Evolutionary conservation across 1,284 basidiomycete species (phyloP).

Genomic region (Naganishia albida): DNA sequence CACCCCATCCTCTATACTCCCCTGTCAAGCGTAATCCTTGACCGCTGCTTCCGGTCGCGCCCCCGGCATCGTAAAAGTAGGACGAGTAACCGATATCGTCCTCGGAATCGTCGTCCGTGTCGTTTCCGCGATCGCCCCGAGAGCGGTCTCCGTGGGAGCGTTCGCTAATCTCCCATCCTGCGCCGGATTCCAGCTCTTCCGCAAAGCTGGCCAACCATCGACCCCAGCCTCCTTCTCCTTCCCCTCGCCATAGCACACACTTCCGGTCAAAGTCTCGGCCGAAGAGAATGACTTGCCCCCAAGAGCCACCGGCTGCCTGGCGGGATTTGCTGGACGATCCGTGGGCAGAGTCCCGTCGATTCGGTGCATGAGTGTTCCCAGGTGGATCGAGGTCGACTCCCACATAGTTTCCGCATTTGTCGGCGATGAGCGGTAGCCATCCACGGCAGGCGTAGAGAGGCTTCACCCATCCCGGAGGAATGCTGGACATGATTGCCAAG

Average conservation of each 20-base stretch:
- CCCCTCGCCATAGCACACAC: conserved; percentile 88
- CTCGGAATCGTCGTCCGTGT: conserved; percentile 51
- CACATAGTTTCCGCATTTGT: conserved; percentile 94
- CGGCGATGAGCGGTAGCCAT: conserved; percentile 92
- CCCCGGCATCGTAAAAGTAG: conserved; percentile 78
- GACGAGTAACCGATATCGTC: conserved; percentile 82
- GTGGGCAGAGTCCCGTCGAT: not conserved
- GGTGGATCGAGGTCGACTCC: conserved; percentile 91
- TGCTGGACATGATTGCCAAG: conserved; percentile 77
- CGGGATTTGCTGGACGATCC: conserved; percentile 11
- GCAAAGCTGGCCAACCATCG: conserved; percentile 90
- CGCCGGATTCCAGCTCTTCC: conserved; percentile 87
- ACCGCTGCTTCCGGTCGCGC: conserved; percentile 66
- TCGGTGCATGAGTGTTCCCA: conserved; percentile 36
- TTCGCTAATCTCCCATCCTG: conserved; percentile 76
- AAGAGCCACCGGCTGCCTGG: conserved; percentile 58
- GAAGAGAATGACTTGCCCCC: conserved; percentile 95
- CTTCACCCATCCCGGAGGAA: conserved; percentile 89
- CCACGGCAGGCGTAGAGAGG: conserved; percentile 87
- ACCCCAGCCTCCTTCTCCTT: conserved; percentile 90
- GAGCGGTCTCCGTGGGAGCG: conserved; percentile 51
- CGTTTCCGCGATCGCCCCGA: conserved; percentile 21
- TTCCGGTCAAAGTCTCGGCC: conserved; percentile 98
- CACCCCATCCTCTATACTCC: conserved; percentile 84
- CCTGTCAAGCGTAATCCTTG: conserved; percentile 69